Evolutionary conservation across 2,329 filamentous ascomycete genomes (phyloP).

Genomic region (Alternaria triticina): DNA sequence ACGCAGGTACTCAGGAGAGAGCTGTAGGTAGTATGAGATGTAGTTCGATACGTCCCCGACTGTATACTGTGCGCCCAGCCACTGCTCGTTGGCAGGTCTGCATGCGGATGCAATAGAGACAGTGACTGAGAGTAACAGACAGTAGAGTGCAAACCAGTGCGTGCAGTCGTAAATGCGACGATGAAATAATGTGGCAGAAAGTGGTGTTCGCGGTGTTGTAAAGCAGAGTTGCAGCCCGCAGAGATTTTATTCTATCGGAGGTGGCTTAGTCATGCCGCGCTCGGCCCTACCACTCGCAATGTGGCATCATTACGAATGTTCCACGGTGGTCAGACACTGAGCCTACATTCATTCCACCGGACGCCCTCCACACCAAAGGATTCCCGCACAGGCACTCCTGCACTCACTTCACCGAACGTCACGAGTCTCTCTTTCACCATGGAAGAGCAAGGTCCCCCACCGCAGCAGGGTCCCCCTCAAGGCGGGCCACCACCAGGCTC

Average conservation of each 20-base stretch:
- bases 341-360: not conserved
- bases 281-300: conserved; percentile 12
- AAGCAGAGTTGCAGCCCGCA: not conserved
- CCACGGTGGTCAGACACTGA: conserved; percentile 9
- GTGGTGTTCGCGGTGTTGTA: not conserved
- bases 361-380: not conserved
- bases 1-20: not conserved
- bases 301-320: conserved; percentile 18
- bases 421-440: conserved; percentile 16
- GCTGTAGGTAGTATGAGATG: not conserved
- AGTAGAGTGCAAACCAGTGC: not conserved
- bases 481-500: conserved; percentile 26
- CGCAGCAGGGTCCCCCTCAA: conserved; percentile 12
- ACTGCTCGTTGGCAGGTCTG: not conserved
- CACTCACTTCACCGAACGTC: not conserved
- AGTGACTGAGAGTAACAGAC: not conserved
- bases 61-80: not conserved
- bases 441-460: conserved; percentile 27
- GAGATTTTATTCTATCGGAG: conserved; percentile 7
- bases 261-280: conserved; percentile 8
- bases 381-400: not conserved
- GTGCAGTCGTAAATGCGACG: not conserved
- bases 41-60: not conserved
- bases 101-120: not conserved
- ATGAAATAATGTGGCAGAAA: not conserved